Evolutionary conservation across 768 basidiomycete genomes (phyloP).

Genomic region (Clavaria fumosa): DNA sequence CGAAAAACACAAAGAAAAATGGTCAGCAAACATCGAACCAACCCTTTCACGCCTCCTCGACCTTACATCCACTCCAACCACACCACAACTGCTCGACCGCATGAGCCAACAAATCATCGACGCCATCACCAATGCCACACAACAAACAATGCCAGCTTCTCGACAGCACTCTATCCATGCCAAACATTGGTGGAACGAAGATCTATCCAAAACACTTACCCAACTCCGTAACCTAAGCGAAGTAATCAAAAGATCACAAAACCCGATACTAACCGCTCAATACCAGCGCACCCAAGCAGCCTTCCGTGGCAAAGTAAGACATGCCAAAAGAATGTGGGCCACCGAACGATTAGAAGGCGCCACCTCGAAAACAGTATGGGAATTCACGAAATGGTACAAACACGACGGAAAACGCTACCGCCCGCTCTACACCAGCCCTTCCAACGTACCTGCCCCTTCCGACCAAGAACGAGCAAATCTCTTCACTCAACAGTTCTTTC

Average conservation of each 20-base stretch:
- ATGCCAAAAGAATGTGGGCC: too few species aligned
- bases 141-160: not conserved
- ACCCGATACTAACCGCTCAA: conserved; percentile 2
- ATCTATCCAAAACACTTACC: conserved; percentile 8
- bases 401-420: too few species aligned
- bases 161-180: conserved; percentile 10
- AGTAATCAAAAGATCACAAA: not conserved
- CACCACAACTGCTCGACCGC: too few species aligned
- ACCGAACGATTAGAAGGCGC: conserved; percentile 11
- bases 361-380: conserved; percentile 12
- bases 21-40: not conserved
- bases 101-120: too few species aligned
- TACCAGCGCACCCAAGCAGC: conserved; percentile 7
- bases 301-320: conserved; percentile 8
- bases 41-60: not conserved
- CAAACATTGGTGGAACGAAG: conserved; percentile 16
- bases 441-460: conserved; percentile 12
- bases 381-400: too few species aligned
- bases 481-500: conserved; percentile 1
- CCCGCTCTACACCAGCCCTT: too few species aligned
- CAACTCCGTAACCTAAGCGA: conserved; percentile 5
- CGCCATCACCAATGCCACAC: not conserved
- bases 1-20: too few species aligned
- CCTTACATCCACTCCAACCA: not conserved
- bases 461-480: conserved; percentile 2